Base-by-base conservation (phyloP, 805 yeast genomes). In the Saccharomycopsis vini region DNA sequence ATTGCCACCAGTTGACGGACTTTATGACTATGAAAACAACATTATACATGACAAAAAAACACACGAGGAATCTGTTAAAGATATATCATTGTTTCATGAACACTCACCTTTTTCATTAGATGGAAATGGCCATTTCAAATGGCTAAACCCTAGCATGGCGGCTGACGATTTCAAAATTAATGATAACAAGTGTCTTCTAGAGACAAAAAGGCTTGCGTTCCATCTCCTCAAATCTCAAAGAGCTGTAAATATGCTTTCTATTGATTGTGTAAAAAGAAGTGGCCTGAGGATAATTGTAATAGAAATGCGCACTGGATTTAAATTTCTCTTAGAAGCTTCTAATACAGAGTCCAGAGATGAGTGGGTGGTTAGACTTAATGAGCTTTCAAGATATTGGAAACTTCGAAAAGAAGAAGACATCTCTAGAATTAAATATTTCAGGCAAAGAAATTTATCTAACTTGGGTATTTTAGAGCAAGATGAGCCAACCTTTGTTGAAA, bases 181-280 rank as follows among this genome's bases (percentile, higher is more conserved):
- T 18, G 96, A 89, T 54, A 51, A 58, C 1, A 61, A 61, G 36
- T 94, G 94, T 0, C 52, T 76, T n/a, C 65, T 68, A 22, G 90
- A 85, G 50, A 72, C 73, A 34, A 79, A 79, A 48, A 67, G 97
- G 46, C 68, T 80, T 41, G 61, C 77, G 1, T 65, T 68, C 20
- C 72, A 73, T 43, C 58, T 85, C 4, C 57, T 75, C 1, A 71
- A 72, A 41, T 72, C 95, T 0, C 71, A 73, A 23, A 78, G 79
- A 0, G 61, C 82, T 12, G 54, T 89, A 5, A 85, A 87, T 55
- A 51, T 89, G 42, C 58, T 72, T 18, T 65, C 69, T 5, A 67
- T 83, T 2, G 53, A 55, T 1, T 47, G 54, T 2, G 58, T 54
- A 3, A 53, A 68, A 18, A 45, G 59, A 1, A 76, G 76, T 42